A percentile compares a stretch with the other conserved stretches of the same genome.
Evolutionary conservation across 2,329 filamentous ascomycete genomes (phyloP).

Genomic region (Magnaporthiopsis incrustans): DNA sequence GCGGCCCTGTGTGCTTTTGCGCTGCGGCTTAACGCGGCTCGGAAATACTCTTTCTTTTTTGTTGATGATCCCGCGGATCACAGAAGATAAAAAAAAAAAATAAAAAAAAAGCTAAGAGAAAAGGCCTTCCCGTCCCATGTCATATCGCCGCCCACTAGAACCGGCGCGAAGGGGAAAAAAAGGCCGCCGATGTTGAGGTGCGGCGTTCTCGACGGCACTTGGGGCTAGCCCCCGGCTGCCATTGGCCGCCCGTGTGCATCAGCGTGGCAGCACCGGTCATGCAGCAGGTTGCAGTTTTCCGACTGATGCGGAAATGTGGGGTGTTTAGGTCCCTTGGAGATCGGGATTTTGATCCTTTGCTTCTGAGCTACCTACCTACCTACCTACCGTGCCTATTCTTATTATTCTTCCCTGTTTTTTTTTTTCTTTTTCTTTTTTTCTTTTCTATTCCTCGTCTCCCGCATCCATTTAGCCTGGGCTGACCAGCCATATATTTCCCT

Average conservation of each 20-base stretch:
- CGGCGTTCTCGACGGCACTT: not conserved
- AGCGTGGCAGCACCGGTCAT: not conserved
- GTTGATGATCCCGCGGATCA: not conserved
- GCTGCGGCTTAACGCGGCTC: not conserved
- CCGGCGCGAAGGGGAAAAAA: not conserved
- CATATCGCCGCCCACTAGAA: too few relatives aligned
- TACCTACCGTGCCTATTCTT: too few relatives aligned
- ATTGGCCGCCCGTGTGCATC: not conserved
- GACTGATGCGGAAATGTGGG: not conserved
- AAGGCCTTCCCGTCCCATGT: too few relatives aligned
- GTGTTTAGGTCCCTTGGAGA: not conserved
- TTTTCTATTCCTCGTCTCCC: not conserved
- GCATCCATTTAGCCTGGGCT: not conserved
- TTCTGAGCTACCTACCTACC: too few relatives aligned
- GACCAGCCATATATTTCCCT: not conserved
- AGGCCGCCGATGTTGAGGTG: too few relatives aligned
- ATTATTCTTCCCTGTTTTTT: not conserved
- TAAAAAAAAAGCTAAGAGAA: not conserved
- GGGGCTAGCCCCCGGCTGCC: too few relatives aligned
- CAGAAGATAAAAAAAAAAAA: not conserved
- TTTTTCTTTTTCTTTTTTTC: not conserved
- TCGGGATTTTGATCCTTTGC: too few relatives aligned
- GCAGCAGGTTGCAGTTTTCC: not conserved
- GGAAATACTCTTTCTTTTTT: not conserved
- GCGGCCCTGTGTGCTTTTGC: not conserved